These are phyloP conservation scores for Cichorium intybus DNA, from an alignment of 140 eudicot species.

Conservation along the genomic window DNA sequence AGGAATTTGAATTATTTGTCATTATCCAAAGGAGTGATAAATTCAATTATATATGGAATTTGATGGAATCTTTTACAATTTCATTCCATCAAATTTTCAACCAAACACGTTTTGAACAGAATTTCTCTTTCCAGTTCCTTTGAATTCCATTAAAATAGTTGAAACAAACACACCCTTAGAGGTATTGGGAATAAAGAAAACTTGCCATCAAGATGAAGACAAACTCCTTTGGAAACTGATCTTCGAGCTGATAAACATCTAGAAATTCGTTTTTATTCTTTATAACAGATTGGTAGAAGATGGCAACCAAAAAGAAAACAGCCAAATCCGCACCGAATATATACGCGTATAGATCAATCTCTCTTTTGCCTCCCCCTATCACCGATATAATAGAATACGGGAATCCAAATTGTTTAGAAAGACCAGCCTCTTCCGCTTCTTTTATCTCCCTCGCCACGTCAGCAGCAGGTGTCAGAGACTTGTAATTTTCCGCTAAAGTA, in stretches of 20 bases:
- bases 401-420: slow-evolving; percentile 58
- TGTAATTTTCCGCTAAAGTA: slow-evolving; percentile 49
- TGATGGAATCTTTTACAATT: too few species aligned
- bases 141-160: too few species aligned
- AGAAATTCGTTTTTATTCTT: slow-evolving; percentile 85
- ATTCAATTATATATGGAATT: too few species aligned
- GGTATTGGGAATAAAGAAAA: not conserved
- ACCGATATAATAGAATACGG: slow-evolving; percentile 84
- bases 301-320: slow-evolving; percentile 92
- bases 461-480: slow-evolving; percentile 95
- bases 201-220: slow-evolving; percentile 89
- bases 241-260: slow-evolving; percentile 98
- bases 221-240: slow-evolving; percentile 94
- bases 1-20: too few species aligned
- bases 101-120: too few species aligned
- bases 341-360: slow-evolving; percentile 93
- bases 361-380: slow-evolving; percentile 97
- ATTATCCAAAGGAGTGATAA: too few species aligned
- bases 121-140: too few species aligned
- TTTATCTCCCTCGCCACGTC: slow-evolving; percentile 90
- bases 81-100: too few species aligned
- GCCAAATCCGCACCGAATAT: slow-evolving; percentile 90
- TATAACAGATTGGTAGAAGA: slow-evolving; percentile 89
- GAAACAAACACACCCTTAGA: too few species aligned
- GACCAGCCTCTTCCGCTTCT: slow-evolving; percentile 54